Base-by-base conservation (phyloP, 306 rosid genomes). In the Biancaea sappan region DNA sequence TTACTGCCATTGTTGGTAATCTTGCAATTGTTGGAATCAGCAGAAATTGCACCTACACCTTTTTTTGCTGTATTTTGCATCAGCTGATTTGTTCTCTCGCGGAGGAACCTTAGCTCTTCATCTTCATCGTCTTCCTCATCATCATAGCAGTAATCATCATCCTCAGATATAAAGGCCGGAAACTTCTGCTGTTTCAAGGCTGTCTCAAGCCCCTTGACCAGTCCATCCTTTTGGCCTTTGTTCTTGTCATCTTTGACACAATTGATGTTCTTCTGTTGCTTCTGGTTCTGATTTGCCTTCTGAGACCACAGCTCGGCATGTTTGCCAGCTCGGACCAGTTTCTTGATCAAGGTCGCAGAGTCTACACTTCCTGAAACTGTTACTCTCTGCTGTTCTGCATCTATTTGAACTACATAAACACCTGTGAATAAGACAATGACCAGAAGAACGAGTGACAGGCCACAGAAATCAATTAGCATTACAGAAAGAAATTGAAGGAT, bases 381-480 rank as follows among this genome's bases (percentile, higher is more conserved):
- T 18, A 94, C 98, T 59, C 80, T 94, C 73, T 91, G 96, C 74
- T 94, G 96, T 6, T 91, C 98, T 53, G 89, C 85, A 67, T 92
- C 94, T 52, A 91, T 79, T 58, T 52, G 84, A 19, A 94, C 98
- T 84, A 84, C 90, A 74, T 82, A 94, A 65, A 94, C 98, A 69
- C 98, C 98, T 94, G 69, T 0, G 35, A n/a, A 34, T 9, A 32
- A 60, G 18, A 35, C 2, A 62, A 62, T 35, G 10, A 4, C 28
- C 61, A 35, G 37, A 19, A 35, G 19, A 48, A 67, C 43, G 65
- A 12, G 15, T 40, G 12, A 2, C 19, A 2, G 1, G 10, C 15
- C 34, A 47, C 19, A 72, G 16, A 26, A 2, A 43, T 51, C 52
- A 65, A 32, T 16, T 68, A 34, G 28, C 22, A 61, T 1, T 58